Conservation (phyloP, 1,284 basidiomycete species). For the Boletus calvinii region DNA sequence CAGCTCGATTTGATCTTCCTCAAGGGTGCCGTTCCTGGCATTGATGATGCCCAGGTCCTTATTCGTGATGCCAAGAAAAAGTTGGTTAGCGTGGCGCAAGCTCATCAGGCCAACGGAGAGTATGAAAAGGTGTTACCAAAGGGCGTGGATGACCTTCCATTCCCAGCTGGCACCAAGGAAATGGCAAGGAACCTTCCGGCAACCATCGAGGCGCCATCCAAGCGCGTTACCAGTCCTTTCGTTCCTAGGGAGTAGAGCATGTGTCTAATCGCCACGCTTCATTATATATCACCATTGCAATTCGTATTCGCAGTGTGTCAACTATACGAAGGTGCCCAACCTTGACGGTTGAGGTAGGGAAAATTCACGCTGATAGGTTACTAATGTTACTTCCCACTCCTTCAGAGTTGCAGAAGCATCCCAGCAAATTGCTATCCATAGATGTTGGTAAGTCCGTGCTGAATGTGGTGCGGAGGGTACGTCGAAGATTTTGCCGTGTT, state of each 20-base stretch:
- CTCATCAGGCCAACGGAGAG: constrained; percentile 72
- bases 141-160: constrained; percentile 82
- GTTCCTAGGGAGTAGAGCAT: constrained; percentile 62
- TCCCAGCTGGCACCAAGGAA: constrained; percentile 87
- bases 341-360: not conserved
- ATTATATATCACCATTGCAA: constrained; percentile 6
- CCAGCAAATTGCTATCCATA: too few species aligned
- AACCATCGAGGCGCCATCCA: constrained; percentile 66
- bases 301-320: not conserved
- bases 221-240: constrained; percentile 71
- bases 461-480: not conserved
- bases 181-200: constrained; percentile 66
- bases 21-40: constrained; percentile 68
- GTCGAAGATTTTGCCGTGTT: not conserved
- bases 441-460: not conserved
- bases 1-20: constrained; percentile 88
- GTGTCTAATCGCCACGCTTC: constrained; percentile 8
- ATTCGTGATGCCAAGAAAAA: constrained; percentile 87
- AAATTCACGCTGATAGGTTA: not conserved
- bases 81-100: constrained; percentile 57
- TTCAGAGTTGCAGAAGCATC: not conserved
- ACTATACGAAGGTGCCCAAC: not conserved
- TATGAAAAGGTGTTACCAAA: constrained; percentile 82
- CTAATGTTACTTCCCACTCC: not conserved
- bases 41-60: constrained; percentile 74